phyloP scores from a whole-genome alignment of 179 eudicot genomes.

The Carnegiea gigantea region DNA sequence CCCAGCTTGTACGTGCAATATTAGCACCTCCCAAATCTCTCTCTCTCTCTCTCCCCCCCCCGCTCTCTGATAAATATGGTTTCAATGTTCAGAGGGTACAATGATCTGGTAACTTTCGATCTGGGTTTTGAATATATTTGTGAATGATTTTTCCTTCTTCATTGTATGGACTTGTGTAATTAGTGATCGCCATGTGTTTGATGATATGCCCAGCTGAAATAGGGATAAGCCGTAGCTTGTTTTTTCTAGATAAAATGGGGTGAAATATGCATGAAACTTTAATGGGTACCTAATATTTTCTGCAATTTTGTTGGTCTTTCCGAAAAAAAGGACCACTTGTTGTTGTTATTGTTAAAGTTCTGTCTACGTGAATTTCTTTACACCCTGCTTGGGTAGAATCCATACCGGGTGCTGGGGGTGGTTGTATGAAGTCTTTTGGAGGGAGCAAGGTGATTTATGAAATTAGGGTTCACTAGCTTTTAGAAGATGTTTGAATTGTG shows the following conservation, averaged over 20 bases:
- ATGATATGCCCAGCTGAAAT: slow-evolving; percentile 1
- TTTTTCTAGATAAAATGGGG: background rate
- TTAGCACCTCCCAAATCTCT: background rate
- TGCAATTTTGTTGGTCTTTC: too few species aligned
- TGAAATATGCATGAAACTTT: too few species aligned
- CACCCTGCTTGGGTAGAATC: background rate
- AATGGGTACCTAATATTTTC: too few species aligned
- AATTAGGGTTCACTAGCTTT: background rate
- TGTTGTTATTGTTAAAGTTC: background rate
- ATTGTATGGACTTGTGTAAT: background rate
- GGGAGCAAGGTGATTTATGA: background rate
- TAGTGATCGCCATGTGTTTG: background rate
- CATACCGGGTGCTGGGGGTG: too few species aligned
- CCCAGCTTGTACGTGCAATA: slow-evolving; percentile 11
- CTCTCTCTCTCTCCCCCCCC: slow-evolving; percentile 10
- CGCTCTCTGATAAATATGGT: slow-evolving; percentile 3
- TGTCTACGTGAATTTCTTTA: background rate
- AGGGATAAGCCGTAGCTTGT: background rate
- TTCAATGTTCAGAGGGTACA: slow-evolving; percentile 32
- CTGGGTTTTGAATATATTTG: background rate
- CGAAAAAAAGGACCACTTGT: too few species aligned
- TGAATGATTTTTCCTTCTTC: background rate
- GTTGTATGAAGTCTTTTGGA: too few species aligned
- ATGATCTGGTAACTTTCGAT: slow-evolving; percentile 28
- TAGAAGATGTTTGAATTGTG: background rate